phyloP scores from a whole-genome alignment of 352 stramenopile species.

The Phytopythium boreale region DNA sequence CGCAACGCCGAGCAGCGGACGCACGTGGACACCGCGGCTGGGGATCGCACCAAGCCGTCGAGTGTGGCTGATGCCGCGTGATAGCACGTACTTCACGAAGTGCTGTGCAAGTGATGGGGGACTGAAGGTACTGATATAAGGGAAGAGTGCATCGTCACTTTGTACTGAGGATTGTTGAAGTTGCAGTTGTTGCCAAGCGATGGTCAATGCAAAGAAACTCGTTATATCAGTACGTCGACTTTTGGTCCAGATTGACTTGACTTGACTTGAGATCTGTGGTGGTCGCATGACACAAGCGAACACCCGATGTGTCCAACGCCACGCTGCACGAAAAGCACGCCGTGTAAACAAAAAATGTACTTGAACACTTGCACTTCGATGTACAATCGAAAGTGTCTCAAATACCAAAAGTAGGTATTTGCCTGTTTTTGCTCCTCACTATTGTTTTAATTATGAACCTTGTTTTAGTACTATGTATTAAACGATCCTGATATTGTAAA shows the following conservation, averaged over 20 bases:
- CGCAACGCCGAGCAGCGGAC: slow-evolving; percentile 6
- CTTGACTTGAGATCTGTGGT: no score
- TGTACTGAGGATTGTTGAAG: not conserved
- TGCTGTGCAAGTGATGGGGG: no score
- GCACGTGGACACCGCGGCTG: not conserved
- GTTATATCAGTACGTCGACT: no score
- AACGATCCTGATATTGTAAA: not conserved
- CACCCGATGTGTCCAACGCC: slow-evolving; percentile 1
- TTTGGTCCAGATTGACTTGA: not conserved
- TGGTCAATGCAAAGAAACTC: not conserved
- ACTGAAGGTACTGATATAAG: not conserved
- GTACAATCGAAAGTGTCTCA: no score
- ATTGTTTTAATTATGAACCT: no score
- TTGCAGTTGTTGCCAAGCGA: not conserved
- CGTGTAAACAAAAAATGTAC: not conserved
- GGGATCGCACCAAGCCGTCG: not conserved
- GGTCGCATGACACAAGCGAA: no score
- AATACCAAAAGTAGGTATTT: not conserved
- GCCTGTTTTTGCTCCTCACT: not conserved
- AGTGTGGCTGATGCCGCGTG: not conserved
- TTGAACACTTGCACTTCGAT: not conserved
- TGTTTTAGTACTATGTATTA: no score
- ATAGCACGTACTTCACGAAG: no score
- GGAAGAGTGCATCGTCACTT: no score
- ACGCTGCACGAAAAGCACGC: not conserved